Conservation (phyloP, 2,329 filamentous ascomycete genomes). For the Taxawa tesnikishii region DNA sequence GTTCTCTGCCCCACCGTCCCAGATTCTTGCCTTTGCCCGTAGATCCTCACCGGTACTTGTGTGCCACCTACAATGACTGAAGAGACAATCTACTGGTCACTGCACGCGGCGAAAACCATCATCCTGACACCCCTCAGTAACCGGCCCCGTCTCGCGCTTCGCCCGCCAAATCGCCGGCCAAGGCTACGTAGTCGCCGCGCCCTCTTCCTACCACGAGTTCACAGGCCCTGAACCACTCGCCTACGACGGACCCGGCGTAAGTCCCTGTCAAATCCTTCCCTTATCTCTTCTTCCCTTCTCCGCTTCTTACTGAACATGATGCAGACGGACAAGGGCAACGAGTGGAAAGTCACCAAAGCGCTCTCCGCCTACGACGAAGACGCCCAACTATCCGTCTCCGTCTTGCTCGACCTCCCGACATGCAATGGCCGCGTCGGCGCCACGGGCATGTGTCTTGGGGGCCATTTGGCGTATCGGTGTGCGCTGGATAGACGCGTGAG, state of each 20-base stretch:
- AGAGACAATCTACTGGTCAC: too few relatives aligned
- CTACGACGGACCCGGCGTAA: constrained; percentile 76
- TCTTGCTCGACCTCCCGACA: constrained; percentile 27
- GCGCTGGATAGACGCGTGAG: constrained; percentile 65
- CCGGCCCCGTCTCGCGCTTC: constrained; percentile 79
- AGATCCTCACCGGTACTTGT: too few relatives aligned
- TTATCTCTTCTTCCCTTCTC: too few relatives aligned
- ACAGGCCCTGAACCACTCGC: constrained; percentile 69
- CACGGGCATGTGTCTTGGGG: constrained; percentile 87
- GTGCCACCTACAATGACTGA: too few relatives aligned
- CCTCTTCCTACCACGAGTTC: constrained; percentile 89
- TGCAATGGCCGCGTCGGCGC: constrained; percentile 67
- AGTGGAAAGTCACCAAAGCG: constrained; percentile 70
- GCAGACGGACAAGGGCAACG: constrained; percentile 82
- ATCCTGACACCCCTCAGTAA: constrained; percentile 45
- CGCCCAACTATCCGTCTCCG: constrained; percentile 29
- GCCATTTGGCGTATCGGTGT: constrained; percentile 66
- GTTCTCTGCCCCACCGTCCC: too few relatives aligned
- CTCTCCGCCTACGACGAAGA: constrained; percentile 69
- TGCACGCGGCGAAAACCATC: constrained; percentile 5
- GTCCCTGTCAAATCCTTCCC: too few relatives aligned
- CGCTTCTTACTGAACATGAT: too few relatives aligned
- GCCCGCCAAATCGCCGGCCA: constrained; percentile 84
- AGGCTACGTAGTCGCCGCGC: constrained; percentile 85
- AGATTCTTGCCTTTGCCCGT: too few relatives aligned